phyloP scores from a whole-genome alignment of 1,284 basidiomycete genomes.

The Ustilago bromivora region DNA sequence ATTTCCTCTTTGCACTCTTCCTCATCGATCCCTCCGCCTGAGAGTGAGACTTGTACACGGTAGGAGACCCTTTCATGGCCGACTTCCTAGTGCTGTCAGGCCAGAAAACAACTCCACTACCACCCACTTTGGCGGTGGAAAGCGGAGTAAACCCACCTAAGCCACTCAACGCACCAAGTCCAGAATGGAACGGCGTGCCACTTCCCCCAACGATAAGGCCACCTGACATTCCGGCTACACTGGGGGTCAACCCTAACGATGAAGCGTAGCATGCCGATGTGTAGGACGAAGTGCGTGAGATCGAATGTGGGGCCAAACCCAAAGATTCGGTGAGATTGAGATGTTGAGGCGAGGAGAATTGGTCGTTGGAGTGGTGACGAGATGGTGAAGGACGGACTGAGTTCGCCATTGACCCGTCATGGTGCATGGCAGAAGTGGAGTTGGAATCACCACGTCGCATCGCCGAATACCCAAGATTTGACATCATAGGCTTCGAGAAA shows the following conservation, averaged over 20 bases:
- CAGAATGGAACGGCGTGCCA: conserved; percentile 38
- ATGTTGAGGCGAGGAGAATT: conserved; percentile 65
- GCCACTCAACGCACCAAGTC: conserved; percentile 31
- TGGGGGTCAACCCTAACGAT: conserved; percentile 58
- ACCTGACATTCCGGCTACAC: conserved; percentile 46
- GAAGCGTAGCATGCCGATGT: conserved; percentile 43
- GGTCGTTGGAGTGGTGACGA: conserved; percentile 42
- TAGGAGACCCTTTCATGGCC: conserved; percentile 23
- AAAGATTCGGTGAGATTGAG: conserved; percentile 63
- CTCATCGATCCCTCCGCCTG: neutral
- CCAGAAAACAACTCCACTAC: conserved; percentile 25
- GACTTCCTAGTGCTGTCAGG: conserved; percentile 32
- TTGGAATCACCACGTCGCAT: conserved; percentile 25
- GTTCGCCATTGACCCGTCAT: conserved; percentile 1
- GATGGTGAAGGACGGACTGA: conserved; percentile 41
- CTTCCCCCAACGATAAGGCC: conserved; percentile 15
- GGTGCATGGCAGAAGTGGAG: conserved; percentile 12
- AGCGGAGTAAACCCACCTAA: conserved; percentile 45
- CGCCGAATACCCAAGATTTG: conserved; percentile 28
- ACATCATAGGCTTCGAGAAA: conserved; percentile 39
- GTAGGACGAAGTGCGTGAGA: conserved; percentile 42
- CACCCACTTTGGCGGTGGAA: conserved; percentile 17
- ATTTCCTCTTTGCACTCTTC: neutral
- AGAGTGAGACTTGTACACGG: conserved; percentile 26
- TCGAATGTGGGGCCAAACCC: conserved; percentile 64